Evolutionary conservation across 495 filamentous ascomycete genomes (phyloP).

Genomic region (Lentithecium fluviatile): DNA sequence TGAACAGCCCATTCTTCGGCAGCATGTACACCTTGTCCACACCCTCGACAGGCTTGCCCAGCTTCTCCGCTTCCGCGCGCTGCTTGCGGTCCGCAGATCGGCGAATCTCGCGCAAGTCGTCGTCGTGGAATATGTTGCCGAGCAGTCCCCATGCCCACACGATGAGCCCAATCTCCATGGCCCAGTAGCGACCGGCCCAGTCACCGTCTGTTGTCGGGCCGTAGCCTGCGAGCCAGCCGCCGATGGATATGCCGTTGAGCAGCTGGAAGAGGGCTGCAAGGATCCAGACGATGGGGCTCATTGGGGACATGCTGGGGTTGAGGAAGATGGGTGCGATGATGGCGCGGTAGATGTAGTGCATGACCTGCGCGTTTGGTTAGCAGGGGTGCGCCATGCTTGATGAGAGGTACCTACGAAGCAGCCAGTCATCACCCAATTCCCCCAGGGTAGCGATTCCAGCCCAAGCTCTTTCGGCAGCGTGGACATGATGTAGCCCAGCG

Average conservation of each 20-base stretch:
- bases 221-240: constrained; percentile 77
- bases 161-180: constrained; percentile 55
- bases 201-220: constrained; percentile 60
- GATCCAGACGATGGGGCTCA: constrained; percentile 61
- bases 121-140: constrained; percentile 82
- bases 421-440: constrained; percentile 64
- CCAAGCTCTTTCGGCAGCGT: constrained; percentile 57
- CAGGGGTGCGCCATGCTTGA: constrained; percentile 3
- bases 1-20: constrained; percentile 79
- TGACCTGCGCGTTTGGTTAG: constrained; percentile 39
- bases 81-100: constrained; percentile 56
- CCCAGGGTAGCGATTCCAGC: constrained; percentile 58
- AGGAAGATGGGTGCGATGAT: constrained; percentile 73
- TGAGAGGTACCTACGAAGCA: constrained; percentile 52
- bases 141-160: constrained; percentile 68
- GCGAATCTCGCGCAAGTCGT: constrained; percentile 74
- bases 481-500: constrained; percentile 72
- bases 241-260: constrained; percentile 71
- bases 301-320: constrained; percentile 87
- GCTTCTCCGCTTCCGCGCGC: constrained; percentile 42
- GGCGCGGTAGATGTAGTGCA: constrained; percentile 89
- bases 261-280: constrained; percentile 70
- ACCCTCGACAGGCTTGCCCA: constrained; percentile 40
- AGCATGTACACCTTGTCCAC: constrained; percentile 88
- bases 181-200: constrained; percentile 55